Percentiles rank a stretch among this genome's conserved stretches.
These are phyloP conservation scores for Trichoderma parareesei DNA, from an alignment of 495 filamentous ascomycete species.

Conservation along the genomic window DNA sequence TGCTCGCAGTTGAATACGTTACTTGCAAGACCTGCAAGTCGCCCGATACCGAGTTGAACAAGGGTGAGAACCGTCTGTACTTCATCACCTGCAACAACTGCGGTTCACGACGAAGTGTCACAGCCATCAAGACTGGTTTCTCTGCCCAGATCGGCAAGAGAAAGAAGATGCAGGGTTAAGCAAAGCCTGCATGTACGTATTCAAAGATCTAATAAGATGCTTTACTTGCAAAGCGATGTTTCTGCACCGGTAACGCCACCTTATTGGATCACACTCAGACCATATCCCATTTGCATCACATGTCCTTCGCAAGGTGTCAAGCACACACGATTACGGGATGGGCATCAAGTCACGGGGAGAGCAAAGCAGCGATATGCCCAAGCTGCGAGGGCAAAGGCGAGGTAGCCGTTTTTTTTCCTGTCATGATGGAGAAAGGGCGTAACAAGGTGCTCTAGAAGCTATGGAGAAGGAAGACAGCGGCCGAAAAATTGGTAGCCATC, in stretches of 20 bases:
- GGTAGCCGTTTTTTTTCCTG: not conserved
- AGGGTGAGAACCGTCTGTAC: constrained; percentile 94
- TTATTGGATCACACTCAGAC: not conserved
- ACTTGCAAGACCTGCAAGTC: constrained; percentile 96
- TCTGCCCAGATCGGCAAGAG: constrained; percentile 95
- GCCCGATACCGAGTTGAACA: constrained; percentile 91
- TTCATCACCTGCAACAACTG: constrained; percentile 83
- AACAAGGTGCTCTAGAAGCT: not conserved
- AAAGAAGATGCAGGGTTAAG: constrained; percentile 50
- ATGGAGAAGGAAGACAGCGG: not conserved
- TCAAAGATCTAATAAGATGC: not conserved
- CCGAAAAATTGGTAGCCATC: not conserved
- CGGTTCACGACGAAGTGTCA: constrained; percentile 81
- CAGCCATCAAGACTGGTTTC: constrained; percentile 99
- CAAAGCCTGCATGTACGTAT: not conserved
- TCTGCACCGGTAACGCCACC: not conserved
- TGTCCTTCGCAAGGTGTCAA: not conserved
- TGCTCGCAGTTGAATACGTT: constrained; percentile 71
- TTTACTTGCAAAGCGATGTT: not conserved
- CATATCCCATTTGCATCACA: not conserved
- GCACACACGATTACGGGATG: not conserved
- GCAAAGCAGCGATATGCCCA: not conserved
- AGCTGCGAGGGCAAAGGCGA: not conserved
- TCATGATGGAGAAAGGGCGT: not conserved
- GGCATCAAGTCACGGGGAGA: not conserved